Base-by-base conservation (phyloP, 257 asterid species). In the Craterostigma plantagineum region DNA sequence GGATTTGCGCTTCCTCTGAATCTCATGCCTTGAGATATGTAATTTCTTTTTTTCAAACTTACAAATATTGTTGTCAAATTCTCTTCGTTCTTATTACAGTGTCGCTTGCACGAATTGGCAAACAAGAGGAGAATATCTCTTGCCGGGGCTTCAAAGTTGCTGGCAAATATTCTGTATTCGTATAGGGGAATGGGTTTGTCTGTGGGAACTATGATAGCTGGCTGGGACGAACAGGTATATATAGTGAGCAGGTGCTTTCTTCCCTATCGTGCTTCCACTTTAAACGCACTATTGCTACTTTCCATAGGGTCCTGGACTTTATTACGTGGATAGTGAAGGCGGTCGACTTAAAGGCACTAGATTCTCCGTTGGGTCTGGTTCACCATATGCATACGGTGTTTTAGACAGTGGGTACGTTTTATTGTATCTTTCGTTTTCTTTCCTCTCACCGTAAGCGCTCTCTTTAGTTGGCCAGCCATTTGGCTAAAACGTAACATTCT, bases 331-430 rank as follows among this genome's bases (percentile, higher is more conserved):
- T 62, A 87, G 95, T 55, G 98, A 87, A 57, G 98, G 98, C 33
- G 98, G 95, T 33, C 65, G 95, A 52, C 92, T 87, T 23, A 87
- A 87, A 67, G 98, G 98, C 71, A 72, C 63, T 47, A 67, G 78
- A 62, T 82, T 83, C 70, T 90, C 98, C 2, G 98, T 90, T 49
- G 98, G 98, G 33, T 87, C 98, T 61, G 98, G 98, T 63, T 82
- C 95, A 18, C 95, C 95, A 8, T 87, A 82, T 65, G 98, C 95
- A 43, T 87, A 82, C 61, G 95, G 95, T 59, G 86, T 79, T 61
- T 53, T 87, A 57, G 98, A 82, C 62, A 76, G 79, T 34, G 93
- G 95, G 98, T 87, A 18, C 7, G 82, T 71, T 59, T 39, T 12
- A n/a, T n/a, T 44, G n/a, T n/a, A n/a, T 51, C 7, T 33, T 2